Base-by-base conservation (phyloP, 176 grass and related monocot species). In the Chloris gayana region DNA sequence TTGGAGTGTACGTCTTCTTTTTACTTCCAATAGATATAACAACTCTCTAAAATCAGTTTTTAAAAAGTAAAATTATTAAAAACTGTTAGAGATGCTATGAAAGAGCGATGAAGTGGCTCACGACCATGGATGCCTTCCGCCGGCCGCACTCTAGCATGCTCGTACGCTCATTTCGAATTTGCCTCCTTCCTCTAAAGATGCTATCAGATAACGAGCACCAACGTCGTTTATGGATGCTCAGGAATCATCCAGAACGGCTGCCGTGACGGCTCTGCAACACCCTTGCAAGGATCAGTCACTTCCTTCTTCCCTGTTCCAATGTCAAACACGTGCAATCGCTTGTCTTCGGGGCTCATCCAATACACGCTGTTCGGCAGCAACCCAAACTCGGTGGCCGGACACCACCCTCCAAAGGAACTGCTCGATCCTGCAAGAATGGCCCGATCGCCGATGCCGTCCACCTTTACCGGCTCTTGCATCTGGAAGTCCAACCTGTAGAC, bases 201-300 rank as follows among this genome's bases (percentile, higher is more conserved):
- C n/a, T n/a, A n/a, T n/a, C n/a, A n/a, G n/a, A n/a, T n/a, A n/a
- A n/a, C n/a, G n/a, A n/a, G n/a, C n/a, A n/a, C n/a, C n/a, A n/a
- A n/a, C n/a, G n/a, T n/a, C n/a, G n/a, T n/a, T 37, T 27, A 67
- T 11, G 17, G 22, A 37, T 37, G 64, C 6, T 19, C 15, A 10
- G 74, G 57, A 14, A 77, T 19, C 58, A 77, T 30, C 74, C 74
- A 77, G 18, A 64, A 77, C 1, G 74, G 74, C 17, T 9, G 38
- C 0, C 17, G 25, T 19, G 34, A 19, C 30, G 57, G 14, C 35
- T 44, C 9, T 19, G 37, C 74, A 6, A 4, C 54, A 41, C 34
- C 73, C 17, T 62, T 60, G 19, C 15, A 77, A 26, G 65, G 35
- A 7, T 22, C 38, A 0, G 0, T 25, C 39, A 64, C 14, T 30